Evolutionary conservation across 2,329 filamentous ascomycete genomes (phyloP), one percentile per base, ranked within the genome.

Genomic region (Lizonia empirigonia): DNA sequence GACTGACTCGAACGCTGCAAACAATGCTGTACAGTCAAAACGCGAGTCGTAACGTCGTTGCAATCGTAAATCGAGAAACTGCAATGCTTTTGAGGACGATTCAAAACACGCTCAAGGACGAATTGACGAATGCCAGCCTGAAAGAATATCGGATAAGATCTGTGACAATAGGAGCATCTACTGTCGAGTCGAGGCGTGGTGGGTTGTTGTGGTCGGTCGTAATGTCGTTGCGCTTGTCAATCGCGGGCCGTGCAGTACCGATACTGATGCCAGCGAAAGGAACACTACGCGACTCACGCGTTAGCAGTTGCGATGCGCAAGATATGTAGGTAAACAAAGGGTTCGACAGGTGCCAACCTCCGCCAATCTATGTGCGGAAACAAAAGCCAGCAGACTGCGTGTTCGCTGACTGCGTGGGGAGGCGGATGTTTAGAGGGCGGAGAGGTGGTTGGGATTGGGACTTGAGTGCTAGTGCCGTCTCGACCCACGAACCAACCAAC

Each of bases 391-490:
- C 59, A 56, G 59, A 44, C 50, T 42, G 57, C 51, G 56, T 61
- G 65, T 51, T 60, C 58, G 59, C 63, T 62, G 57, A 60, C 61
- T 63, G 60, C 47, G 56, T 62, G 63, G 67, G 68, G 66, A 64
- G 64, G 67, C 67, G 67, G 65, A 66, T 64, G 69, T 68, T 65
- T 70, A 67, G 67, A 68, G 64, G 36, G 71, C 66, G n/a, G n/a
- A 68, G 67, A 71, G 71, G 72, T 72, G 71, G 72, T 74, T 74
- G 71, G 72, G 71, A 74, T 70, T n/a, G 66, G 61, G 63, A 60
- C 57, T 60, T 63, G 58, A 60, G 18, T 64, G 68, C 72, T 73
- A 73, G 71, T 60, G 66, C 62, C 49, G 57, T 62, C 45, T 40
- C 62, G 64, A 40, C 37, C 36, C 36, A 19, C 36, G 13, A 23